Evolutionary conservation across 164 flowering plant species (phyloP), one percentile per base, ranked within the genome.

Genomic region (Umbellularia californica): DNA sequence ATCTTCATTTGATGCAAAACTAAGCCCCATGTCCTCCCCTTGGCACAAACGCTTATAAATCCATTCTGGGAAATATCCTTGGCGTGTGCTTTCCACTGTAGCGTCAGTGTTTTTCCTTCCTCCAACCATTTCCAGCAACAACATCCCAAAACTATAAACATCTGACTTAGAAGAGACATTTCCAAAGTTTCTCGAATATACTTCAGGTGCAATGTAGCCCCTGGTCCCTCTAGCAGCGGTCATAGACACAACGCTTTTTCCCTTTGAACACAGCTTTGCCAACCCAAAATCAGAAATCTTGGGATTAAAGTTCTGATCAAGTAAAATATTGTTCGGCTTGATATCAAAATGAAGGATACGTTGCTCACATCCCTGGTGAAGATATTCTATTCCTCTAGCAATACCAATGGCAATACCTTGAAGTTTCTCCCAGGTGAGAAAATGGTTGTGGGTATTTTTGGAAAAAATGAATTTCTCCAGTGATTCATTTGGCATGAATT

Each of bases 301-400:
- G 19, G 77, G 77, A 58, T 1, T 10, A 22, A 75, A 75, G 51
- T 55, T 33, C 15, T 75, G 41, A 27, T 75, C 72, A 9, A 62
- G 30, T 10, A 72, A 27, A 22, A 72, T 72, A 33, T 72, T 60
- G 24, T 60, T 50, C 0, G 74, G 65, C 20, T 75, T 75, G 64
- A 75, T 75, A 41, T 75, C 77, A 22, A 75, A 69, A 58, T 69
- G 77, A 58, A 75, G 55, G 15, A 75, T 75, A n/a, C 73, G 5
- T 28, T 23, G 62, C 25, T 75, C 72, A 41, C 72, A 75, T 25
- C 77, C 77, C 28, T 51, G 66, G 52, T 72, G 74, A 72, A 33
- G 50, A 20, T 60, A 72, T 50, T 72, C 74, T 1, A 72, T 72
- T 15, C 74, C 74, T 58, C 50, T 28, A 60, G 74, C 74, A 3